These are phyloP conservation scores for Ulvella scutata DNA, from an alignment of 139 green algal genomes.

Conservation along the genomic window DNA sequence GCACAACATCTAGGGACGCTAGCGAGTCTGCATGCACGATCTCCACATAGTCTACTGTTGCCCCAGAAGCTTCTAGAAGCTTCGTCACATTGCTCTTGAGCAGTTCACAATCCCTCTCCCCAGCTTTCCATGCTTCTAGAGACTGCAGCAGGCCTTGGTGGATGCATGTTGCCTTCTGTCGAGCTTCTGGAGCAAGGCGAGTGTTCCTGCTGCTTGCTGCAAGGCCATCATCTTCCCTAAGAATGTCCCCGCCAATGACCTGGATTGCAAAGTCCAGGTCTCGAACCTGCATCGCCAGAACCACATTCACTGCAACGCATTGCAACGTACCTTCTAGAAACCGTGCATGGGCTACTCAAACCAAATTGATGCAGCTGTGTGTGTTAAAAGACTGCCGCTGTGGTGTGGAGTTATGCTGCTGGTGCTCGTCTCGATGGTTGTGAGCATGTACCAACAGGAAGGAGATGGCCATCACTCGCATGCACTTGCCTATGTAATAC, in stretches of 20 bases:
- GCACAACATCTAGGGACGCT: constrained; percentile 15
- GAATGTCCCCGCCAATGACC: constrained; percentile 73
- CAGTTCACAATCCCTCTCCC: neutral
- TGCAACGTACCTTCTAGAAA: no score
- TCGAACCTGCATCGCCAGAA: constrained; percentile 17
- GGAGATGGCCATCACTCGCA: no score
- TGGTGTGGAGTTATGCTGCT: no score
- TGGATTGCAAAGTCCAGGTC: constrained; percentile 83
- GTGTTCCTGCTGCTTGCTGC: constrained; percentile 93
- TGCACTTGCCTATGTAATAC: no score
- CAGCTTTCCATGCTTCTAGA: constrained; percentile 5
- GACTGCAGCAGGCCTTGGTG: constrained; percentile 23
- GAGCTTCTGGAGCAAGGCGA: constrained; percentile 43
- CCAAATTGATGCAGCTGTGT: no score
- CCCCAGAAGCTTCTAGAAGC: constrained; percentile 29
- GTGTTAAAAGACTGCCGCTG: no score
- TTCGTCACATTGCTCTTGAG: constrained; percentile 21
- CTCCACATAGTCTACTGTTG: constrained; percentile 79
- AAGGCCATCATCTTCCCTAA: constrained; percentile 77
- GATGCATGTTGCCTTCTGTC: constrained; percentile 42
- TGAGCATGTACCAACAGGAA: no score
- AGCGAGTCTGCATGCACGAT: constrained; percentile 55
- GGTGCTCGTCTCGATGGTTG: no score
- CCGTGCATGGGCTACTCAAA: no score
- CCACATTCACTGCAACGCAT: no score